Base-by-base conservation (phyloP, 306 rosid species). In the Cicer pinnatifidum region DNA sequence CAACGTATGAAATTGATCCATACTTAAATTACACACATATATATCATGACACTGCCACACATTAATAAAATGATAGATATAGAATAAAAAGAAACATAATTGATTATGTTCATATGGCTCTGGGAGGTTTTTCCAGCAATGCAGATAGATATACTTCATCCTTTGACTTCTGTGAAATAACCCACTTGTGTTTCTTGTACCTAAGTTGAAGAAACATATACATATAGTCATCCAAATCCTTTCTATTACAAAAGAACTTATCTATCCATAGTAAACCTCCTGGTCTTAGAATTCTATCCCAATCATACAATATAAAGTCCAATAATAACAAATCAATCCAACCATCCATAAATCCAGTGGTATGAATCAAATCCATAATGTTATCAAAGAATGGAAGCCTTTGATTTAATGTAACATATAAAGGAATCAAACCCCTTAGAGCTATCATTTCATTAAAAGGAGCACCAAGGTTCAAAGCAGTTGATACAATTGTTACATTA, bases 171-270 rank as follows among this genome's bases (percentile, higher is more conserved):
- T 90, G 87, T 79, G 91, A 85, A 50, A 85, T 11, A 73, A 76
- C 82, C 99, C 96, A 91, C 76, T 78, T 91, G 70, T 90, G 96
- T 74, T 90, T 91, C 89, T 84, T 95, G 89, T 95, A 95, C 69
- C 97, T 88, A 8, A 91, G 82, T 78, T 91, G 99, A 82, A 91
- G 91, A 87, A 95, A 95, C 97, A 91, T 95, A 79, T 84, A 95
- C 88, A 95, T 76, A 75, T 86, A 95, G 6, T 87, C 92, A 67
- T 95, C 99, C 59, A 90, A 83, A 86, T 91, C 97, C 76, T 86
- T 84, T 50, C 60, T 84, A 1, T 77, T 82, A 70, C 99, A 90
- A 65, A 94, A 91, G 85, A 94, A 91, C 15, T 82, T 76, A 9
- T 91, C 97, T 16, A 94, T 85, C 99, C 97, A 91, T 7, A 94